These are phyloP conservation scores for Tephrocybe sp. DNA, from an alignment of 768 basidiomycete genomes.

Conservation along the genomic window DNA sequence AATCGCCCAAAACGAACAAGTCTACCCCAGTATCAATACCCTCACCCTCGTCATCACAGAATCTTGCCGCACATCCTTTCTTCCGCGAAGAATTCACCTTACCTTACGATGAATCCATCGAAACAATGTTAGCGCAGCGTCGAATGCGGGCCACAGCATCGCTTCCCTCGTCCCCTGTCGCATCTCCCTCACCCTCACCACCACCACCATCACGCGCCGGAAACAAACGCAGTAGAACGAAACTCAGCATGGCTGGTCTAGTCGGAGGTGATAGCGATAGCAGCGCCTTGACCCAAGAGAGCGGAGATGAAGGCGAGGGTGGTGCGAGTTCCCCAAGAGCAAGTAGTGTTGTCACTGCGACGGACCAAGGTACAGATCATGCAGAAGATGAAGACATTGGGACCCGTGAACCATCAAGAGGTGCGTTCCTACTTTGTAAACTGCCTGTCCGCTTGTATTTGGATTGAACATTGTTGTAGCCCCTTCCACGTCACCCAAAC, in stretches of 20 bases:
- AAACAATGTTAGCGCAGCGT: conserved; percentile 57
- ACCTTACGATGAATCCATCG: conserved; percentile 59
- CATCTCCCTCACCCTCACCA: conserved; percentile 34
- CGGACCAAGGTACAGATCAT: conserved; percentile 69
- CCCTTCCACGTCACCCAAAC: conserved; percentile 36
- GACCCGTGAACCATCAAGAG: conserved; percentile 55
- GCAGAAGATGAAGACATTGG: conserved; percentile 66
- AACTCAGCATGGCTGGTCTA: conserved; percentile 67
- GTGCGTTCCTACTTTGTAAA: conserved; percentile 32
- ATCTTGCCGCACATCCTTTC: conserved; percentile 66
- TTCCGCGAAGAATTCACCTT: conserved; percentile 69
- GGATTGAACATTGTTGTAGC: conserved; percentile 20
- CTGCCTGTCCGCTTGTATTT: background rate
- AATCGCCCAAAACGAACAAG: conserved; percentile 38
- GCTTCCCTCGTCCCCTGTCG: conserved; percentile 55
- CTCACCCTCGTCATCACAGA: conserved; percentile 68
- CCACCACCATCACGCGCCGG: conserved; percentile 27
- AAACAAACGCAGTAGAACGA: conserved; percentile 46
- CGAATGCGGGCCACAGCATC: conserved; percentile 66
- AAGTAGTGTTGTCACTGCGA: conserved; percentile 67
- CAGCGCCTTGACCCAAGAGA: conserved; percentile 80
- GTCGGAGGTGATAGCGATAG: conserved; percentile 82
- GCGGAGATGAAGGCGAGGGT: conserved; percentile 71
- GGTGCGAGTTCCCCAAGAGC: conserved; percentile 50
- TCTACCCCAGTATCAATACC: conserved; percentile 49